These are phyloP conservation scores for Gonium pectorale DNA, from an alignment of 139 green algal species.

Conservation along the genomic window DNA sequence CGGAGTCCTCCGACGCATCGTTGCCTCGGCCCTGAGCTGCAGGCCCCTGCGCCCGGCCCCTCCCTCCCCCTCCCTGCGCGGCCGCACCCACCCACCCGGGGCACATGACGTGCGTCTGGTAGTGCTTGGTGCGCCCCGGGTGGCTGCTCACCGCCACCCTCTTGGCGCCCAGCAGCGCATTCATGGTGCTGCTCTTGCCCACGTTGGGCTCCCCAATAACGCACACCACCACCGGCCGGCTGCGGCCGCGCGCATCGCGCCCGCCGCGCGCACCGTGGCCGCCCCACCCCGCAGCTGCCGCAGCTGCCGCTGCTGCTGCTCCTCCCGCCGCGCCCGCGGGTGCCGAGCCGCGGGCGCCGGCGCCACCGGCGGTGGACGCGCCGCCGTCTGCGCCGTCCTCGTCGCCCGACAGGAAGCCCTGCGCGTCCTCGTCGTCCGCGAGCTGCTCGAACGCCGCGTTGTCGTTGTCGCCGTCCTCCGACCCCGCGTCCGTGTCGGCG, in stretches of 20 bases:
- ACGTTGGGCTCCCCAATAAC: constrained; percentile 75
- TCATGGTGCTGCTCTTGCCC: constrained; percentile 74
- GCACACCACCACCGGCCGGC: constrained; percentile 64
- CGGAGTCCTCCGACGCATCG: too few species aligned
- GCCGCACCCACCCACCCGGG: constrained; percentile 24
- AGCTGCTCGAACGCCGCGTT: constrained; percentile 18
- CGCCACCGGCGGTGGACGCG: background rate
- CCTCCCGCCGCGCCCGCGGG: background rate
- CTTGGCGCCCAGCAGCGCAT: constrained; percentile 73
- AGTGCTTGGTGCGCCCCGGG: constrained; percentile 77
- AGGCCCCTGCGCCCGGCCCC: too few species aligned
- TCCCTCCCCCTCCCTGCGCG: too few species aligned
- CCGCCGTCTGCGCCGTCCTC: constrained; percentile 7
- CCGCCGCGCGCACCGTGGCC: constrained; percentile 14
- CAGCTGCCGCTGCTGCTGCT: background rate
- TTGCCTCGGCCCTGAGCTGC: too few species aligned
- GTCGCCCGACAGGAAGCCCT: background rate
- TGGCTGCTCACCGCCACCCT: constrained; percentile 61
- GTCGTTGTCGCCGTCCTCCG: constrained; percentile 23
- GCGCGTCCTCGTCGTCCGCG: constrained; percentile 4
- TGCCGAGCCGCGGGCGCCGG: background rate
- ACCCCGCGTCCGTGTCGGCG: background rate
- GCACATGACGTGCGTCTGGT: constrained; percentile 76
- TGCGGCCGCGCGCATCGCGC: constrained; percentile 22
- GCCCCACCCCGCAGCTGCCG: background rate